Evolutionary conservation across 495 filamentous ascomycete species (phyloP), one percentile per base, ranked within the genome.

Genomic region (Daldinia caldariorum): DNA sequence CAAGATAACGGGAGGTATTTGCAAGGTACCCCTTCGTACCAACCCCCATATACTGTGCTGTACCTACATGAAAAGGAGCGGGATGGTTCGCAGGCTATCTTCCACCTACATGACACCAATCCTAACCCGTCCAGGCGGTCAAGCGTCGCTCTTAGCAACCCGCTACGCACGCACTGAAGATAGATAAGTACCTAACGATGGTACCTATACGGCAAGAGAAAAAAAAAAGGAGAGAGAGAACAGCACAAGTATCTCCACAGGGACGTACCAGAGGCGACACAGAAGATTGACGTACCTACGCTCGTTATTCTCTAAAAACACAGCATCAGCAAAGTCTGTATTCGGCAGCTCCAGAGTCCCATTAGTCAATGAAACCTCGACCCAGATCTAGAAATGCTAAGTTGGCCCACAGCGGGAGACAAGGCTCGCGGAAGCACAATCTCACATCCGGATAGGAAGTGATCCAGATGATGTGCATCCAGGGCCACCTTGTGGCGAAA

Each of bases 331-430:
- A 54, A 54, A 34, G 43, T 70, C 71, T 73, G 58, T 67, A 70
- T 73, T 70, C 66, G 71, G 71, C 71, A 74, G 64, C 71, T 74
- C 71, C 60, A 74, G 61, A 71, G 71, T 74, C 67, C 53, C 71
- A 74, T 70, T 64, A 68, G 49, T 67, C 64, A 50, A 74, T 74
- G 71, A 56, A 67, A 74, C 71, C 63, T 65, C 71, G 67, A 71
- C 71, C 71, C 71, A 71, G 71, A 71, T 71, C 71, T 71, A 74
- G 68, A 74, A 74, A 73, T 70, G 50, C 60, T 66, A 74, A 74
- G 66, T 65, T 53, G 67, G 64, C 71, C 67, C 67, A 74, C 67
- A 71, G 67, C 67, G 71, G 71, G 68, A 74, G 68, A 71, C 71
- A 74, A 70, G 71, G 62, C 71, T 71, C 71, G 71, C 71, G 71